Evolutionary conservation across 495 filamentous ascomycete genomes (phyloP), one percentile per base, ranked within the genome.

Genomic region (Podospora sp.): DNA sequence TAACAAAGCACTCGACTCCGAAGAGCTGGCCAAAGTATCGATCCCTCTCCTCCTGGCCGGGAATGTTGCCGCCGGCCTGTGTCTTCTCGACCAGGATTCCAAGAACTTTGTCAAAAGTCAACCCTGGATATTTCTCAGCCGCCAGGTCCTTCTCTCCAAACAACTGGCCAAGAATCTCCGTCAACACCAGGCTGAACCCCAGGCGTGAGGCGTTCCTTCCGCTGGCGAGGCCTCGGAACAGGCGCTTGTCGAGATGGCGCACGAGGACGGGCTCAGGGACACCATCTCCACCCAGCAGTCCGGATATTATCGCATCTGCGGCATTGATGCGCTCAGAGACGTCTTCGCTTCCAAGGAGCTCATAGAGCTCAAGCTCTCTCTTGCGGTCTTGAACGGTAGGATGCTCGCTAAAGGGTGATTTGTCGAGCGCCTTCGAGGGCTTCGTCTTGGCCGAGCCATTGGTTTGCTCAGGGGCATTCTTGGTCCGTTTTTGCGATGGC

Each of bases 111-210:
- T 85, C 76, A 75, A 87, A 83, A 9, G 79, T 81, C 66, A 90
- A 72, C 8, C 76, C 78, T 18, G 78, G 69, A 62, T 87, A 85
- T 64, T 81, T 83, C 22, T 74, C 74, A 33, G 66, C 51, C 14
- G 75, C 75, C 27, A 82, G 66, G 24, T 79, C 74, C 62, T 81
- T 77, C 26, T 79, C 58, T 1, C 82, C 84, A 69, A 84, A 84
- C n/a, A 91, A 72, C 72, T 90, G 87, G 0, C 83, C 81, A 49
- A 96, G 74, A 63, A 96, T 81, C 78, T 97, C 94, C 0, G 93
- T 91, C 69, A 98, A 78, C 1, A 94, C 93, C 65, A 97, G 81
- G 46, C 92, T 96, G 74, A 95, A 97, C n/a, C 95, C 95, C 64
- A 94, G 78, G 26, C 95, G 85, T 33, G 94, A 92, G 16, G 91